Conservation (phyloP, 169 alveolate genomes). For the Cryptosporidium sp. region DNA sequence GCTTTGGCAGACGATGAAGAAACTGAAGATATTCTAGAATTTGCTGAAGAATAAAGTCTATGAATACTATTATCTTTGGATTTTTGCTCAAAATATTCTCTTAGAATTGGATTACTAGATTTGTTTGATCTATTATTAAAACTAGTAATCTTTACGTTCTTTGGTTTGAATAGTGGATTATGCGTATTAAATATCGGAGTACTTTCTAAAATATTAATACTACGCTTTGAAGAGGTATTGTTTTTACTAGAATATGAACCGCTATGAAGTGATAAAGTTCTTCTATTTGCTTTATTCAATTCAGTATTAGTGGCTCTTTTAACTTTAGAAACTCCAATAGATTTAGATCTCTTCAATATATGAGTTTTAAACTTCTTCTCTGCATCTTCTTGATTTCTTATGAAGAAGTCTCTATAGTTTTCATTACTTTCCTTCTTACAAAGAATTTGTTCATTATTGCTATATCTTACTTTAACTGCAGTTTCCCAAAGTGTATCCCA, state of each 20-base stretch:
- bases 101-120: slow-evolving; percentile 17
- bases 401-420: slow-evolving; percentile 37
- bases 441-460: slow-evolving; percentile 5
- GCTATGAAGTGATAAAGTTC: not conserved
- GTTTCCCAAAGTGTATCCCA: slow-evolving; percentile 71
- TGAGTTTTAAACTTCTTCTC: slow-evolving; percentile 21
- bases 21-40: not conserved
- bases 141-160: not conserved
- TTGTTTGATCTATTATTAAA: not conserved
- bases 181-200: not conserved
- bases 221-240: not conserved
- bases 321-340: not conserved
- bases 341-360: slow-evolving; percentile 17
- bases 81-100: slow-evolving; percentile 19
- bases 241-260: not conserved
- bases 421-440: not conserved
- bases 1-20: not conserved
- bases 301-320: slow-evolving; percentile 1
- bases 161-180: not conserved
- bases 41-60: not conserved
- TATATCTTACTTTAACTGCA: slow-evolving; percentile 46
- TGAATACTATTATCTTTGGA: not conserved
- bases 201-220: slow-evolving; percentile 11
- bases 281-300: not conserved
- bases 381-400: slow-evolving; percentile 37